phyloP scores from a whole-genome alignment of 2,329 filamentous ascomycete species.

The Alternaria viburni region DNA sequence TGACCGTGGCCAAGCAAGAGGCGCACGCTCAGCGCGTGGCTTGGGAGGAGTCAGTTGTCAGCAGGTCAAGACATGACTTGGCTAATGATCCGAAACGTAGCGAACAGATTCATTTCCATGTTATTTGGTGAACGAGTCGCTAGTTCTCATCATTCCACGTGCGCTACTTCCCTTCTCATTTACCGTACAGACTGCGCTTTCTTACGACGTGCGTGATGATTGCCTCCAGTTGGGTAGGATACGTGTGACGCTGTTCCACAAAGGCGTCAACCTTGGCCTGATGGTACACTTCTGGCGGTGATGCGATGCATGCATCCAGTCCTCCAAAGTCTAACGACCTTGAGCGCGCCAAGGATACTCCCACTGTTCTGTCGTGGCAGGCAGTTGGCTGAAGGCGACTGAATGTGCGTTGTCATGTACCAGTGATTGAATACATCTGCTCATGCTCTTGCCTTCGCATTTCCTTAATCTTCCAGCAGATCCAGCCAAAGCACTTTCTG shows the following conservation, averaged over 20 bases:
- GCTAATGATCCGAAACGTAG: neutral
- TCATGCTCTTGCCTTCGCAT: neutral
- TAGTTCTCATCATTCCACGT: neutral
- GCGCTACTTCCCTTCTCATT: neutral
- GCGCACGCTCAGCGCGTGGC: neutral
- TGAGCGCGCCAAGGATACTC: neutral
- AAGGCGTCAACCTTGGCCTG: neutral
- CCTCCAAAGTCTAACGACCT: neutral
- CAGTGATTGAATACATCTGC: neutral
- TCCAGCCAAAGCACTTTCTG: constrained; percentile 16
- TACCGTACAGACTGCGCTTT: neutral
- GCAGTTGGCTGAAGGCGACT: neutral
- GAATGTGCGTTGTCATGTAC: neutral
- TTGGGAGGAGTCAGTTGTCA: neutral
- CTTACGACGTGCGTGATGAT: neutral
- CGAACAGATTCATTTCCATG: neutral
- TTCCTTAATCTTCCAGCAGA: constrained; percentile 12
- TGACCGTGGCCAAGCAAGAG: neutral
- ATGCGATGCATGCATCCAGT: neutral
- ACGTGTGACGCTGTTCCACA: neutral
- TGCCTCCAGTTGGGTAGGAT: accelerated
- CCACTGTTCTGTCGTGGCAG: too few species aligned
- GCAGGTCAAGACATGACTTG: neutral
- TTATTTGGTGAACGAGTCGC: neutral
- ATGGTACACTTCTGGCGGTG: too few species aligned